Percentiles rank a stretch among this genome's conserved stretches.
These are phyloP conservation scores for Bullera alba DNA, from an alignment of 768 basidiomycete species.

Conservation along the genomic window DNA sequence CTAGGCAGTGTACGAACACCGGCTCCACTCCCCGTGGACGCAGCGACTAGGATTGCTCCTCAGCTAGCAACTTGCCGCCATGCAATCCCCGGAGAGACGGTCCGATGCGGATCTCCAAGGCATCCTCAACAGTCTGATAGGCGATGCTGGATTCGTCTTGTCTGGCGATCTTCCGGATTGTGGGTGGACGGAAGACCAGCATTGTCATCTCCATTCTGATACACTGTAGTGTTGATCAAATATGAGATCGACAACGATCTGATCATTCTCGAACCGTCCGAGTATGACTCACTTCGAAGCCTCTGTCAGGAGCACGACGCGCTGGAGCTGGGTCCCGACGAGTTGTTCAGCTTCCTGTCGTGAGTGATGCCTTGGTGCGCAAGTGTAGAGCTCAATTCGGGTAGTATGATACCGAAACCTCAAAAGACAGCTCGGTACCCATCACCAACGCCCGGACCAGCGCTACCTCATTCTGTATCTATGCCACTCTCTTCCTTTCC, in stretches of 20 bases:
- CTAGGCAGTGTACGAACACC: no score
- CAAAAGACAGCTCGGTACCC: slow-evolving; percentile 9
- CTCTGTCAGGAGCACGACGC: slow-evolving; percentile 21
- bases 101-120: slow-evolving; percentile 34
- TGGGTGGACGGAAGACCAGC: slow-evolving; percentile 1
- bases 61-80: background rate
- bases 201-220: background rate
- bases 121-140: slow-evolving; percentile 35
- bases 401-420: slow-evolving; percentile 21
- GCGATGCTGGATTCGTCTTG: slow-evolving; percentile 22
- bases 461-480: slow-evolving; percentile 21
- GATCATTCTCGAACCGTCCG: slow-evolving; percentile 24
- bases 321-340: slow-evolving; percentile 18
- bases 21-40: no score
- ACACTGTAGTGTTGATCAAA: slow-evolving; percentile 13
- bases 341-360: slow-evolving; percentile 32
- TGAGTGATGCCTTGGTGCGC: slow-evolving; percentile 6
- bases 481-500: slow-evolving; percentile 27
- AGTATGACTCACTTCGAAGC: slow-evolving; percentile 14
- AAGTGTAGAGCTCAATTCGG: background rate
- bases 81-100: slow-evolving; percentile 15
- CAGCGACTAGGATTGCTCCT: no score
- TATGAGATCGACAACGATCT: slow-evolving; percentile 26
- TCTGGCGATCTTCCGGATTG: slow-evolving; percentile 28
- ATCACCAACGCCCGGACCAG: slow-evolving; percentile 10